phyloP scores from a whole-genome alignment of 1,284 basidiomycete genomes.

The Butyriboletus regius region DNA sequence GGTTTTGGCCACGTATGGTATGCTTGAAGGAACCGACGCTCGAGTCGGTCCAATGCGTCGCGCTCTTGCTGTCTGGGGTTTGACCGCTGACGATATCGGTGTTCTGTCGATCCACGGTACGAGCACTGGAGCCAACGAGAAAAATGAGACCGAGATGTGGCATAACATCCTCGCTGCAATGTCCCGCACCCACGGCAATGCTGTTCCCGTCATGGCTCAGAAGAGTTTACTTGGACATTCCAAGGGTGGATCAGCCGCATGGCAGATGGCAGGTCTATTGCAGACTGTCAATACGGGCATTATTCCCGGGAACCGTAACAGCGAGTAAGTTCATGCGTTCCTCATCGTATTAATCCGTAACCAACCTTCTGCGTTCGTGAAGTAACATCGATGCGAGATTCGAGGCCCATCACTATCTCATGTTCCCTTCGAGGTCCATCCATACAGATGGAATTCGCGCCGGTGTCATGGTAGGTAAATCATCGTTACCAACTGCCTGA shows the following conservation, averaged over 20 bases:
- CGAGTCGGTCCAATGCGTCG: conserved; percentile 85
- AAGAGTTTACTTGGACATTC: conserved; percentile 94
- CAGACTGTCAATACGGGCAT: conserved; percentile 82
- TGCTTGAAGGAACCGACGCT: conserved; percentile 85
- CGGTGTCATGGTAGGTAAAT: conserved; percentile 67
- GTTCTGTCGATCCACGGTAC: conserved; percentile 88
- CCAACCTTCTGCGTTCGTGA: conserved; percentile 6
- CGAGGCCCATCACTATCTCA: conserved; percentile 80
- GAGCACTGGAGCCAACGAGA: conserved; percentile 95
- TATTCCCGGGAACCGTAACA: conserved; percentile 94
- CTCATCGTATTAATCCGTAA: conserved; percentile 17
- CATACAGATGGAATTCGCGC: conserved; percentile 87
- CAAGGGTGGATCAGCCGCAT: conserved; percentile 94
- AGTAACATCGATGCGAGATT: conserved; percentile 92
- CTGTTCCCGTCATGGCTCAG: conserved; percentile 93
- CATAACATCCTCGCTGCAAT: conserved; percentile 87
- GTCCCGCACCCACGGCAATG: conserved; percentile 85
- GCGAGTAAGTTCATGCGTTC: conserved; percentile 56
- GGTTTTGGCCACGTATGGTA: conserved; percentile 81
- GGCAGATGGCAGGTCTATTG: conserved; percentile 91
- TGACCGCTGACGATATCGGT: conserved; percentile 87
- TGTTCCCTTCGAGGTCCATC: conserved; percentile 96
- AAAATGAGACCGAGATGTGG: conserved; percentile 96
- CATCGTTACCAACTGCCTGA: background rate
- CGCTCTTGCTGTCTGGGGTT: conserved; percentile 91